phyloP scores from a whole-genome alignment of 768 basidiomycete genomes.

The Xanthoconium purpureum region DNA sequence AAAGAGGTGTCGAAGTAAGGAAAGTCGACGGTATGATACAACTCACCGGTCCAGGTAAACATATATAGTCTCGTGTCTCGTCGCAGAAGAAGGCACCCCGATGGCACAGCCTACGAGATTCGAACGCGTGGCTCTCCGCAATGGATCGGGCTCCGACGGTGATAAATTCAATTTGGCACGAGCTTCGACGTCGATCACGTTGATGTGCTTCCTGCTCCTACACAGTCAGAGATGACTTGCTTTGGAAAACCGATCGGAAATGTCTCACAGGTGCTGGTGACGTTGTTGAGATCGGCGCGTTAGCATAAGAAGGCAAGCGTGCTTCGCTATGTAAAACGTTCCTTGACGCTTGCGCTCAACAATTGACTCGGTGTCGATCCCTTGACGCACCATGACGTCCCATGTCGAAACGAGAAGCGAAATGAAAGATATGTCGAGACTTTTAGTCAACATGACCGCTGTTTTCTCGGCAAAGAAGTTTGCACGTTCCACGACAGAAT shows the following conservation, averaged over 20 bases:
- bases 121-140: conserved; percentile 14
- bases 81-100: conserved; percentile 14
- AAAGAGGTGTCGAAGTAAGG: conserved; percentile 7
- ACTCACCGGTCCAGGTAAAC: conserved; percentile 10
- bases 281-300: conserved; percentile 14
- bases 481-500: neutral
- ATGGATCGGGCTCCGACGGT: conserved; percentile 14
- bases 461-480: neutral
- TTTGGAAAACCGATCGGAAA: conserved; percentile 18
- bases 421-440: conserved; percentile 6
- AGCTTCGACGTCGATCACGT: conserved; percentile 26
- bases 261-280: conserved; percentile 4
- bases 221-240: conserved; percentile 14
- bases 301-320: conserved; percentile 5
- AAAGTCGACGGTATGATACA: neutral
- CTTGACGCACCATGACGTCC: conserved; percentile 1
- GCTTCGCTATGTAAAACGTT: conserved; percentile 1
- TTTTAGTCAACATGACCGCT: neutral
- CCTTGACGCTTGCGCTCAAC: conserved; percentile 1
- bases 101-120: conserved; percentile 22
- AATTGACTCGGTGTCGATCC: conserved; percentile 17
- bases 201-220: conserved; percentile 19
- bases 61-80: conserved; percentile 11
- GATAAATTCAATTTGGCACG: conserved; percentile 13
- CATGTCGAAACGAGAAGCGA: conserved; percentile 4